Percentiles rank a stretch among this genome's conserved stretches.
These are phyloP conservation scores for Candida michaelii DNA, from an alignment of 805 yeast species.

Conservation along the genomic window DNA sequence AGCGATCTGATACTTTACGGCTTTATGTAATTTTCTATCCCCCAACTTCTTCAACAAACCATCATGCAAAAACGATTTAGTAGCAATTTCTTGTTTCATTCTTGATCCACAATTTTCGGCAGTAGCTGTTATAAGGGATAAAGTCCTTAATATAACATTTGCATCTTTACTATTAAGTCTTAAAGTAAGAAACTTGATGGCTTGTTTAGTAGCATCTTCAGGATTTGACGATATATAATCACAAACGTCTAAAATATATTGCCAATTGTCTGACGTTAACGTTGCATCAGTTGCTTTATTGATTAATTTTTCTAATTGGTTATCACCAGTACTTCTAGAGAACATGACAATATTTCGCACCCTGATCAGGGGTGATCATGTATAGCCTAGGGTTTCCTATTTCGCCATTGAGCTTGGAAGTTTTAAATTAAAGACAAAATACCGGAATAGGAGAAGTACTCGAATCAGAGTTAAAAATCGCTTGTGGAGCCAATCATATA, in stretches of 20 bases:
- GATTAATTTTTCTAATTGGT: conserved; percentile 20
- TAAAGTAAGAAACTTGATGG: conserved; percentile 24
- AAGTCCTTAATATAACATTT: conserved; percentile 36
- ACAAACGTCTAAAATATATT: conserved; percentile 42
- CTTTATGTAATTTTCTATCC: conserved; percentile 58
- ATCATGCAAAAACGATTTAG: conserved; percentile 36
- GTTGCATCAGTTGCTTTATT: conserved; percentile 42
- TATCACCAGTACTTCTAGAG: conserved; percentile 4
- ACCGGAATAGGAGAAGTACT: no score
- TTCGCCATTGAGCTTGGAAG: no score
- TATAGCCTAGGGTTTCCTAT: no score
- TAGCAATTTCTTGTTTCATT: conserved; percentile 44
- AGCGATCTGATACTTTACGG: conserved; percentile 63
- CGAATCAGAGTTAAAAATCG: no score
- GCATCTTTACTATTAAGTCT: conserved; percentile 37
- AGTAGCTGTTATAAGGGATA: conserved; percentile 36
- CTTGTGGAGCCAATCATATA: no score
- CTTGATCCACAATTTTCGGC: conserved; percentile 48
- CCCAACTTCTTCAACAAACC: conserved; percentile 43
- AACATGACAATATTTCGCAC: conserved; percentile 6
- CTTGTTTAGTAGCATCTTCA: conserved; percentile 34
- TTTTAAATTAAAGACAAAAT: no score
- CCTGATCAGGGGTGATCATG: conserved; percentile 1
- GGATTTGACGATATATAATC: conserved; percentile 39
- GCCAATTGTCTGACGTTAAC: conserved; percentile 45